Conservation (phyloP, 2,329 filamentous ascomycete genomes). For the Metarhizium rileyi region DNA sequence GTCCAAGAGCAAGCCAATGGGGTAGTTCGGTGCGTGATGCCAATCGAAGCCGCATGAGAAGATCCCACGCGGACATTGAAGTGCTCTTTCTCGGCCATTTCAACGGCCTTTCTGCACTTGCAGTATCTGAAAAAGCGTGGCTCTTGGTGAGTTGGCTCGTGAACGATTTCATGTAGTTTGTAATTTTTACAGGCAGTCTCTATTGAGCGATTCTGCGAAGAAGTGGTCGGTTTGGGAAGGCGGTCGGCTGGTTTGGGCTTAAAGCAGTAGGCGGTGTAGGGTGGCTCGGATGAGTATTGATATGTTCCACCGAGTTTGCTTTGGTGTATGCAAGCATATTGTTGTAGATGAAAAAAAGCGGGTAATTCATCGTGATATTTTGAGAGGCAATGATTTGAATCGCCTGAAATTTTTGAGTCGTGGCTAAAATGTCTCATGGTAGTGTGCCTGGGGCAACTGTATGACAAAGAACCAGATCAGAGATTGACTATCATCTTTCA, state of each 20-base stretch:
- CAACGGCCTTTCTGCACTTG: background rate
- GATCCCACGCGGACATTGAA: conserved; percentile 21
- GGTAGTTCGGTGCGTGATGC: conserved; percentile 30
- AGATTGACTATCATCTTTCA: too few relatives aligned
- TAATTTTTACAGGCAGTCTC: conserved; percentile 1
- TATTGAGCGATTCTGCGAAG: background rate
- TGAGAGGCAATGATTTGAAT: too few relatives aligned
- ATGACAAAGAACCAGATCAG: too few relatives aligned
- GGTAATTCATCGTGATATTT: too few relatives aligned
- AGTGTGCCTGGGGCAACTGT: too few relatives aligned
- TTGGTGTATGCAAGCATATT: too few relatives aligned
- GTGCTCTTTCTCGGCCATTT: conserved; percentile 23
- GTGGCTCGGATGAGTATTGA: too few relatives aligned
- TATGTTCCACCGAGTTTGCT: too few relatives aligned
- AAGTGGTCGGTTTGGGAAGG: background rate
- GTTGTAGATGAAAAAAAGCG: too few relatives aligned
- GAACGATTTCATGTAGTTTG: background rate
- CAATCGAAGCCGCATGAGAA: conserved; percentile 25
- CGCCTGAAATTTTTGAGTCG: too few relatives aligned
- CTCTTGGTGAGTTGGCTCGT: background rate
- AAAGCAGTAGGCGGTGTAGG: conserved; percentile 1
- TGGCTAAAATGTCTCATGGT: too few relatives aligned
- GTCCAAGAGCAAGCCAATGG: conserved; percentile 28
- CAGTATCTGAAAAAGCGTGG: background rate
- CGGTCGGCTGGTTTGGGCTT: background rate